Base-by-base conservation (phyloP, 2,329 filamentous ascomycete genomes). In the Davidsoniella australis region DNA sequence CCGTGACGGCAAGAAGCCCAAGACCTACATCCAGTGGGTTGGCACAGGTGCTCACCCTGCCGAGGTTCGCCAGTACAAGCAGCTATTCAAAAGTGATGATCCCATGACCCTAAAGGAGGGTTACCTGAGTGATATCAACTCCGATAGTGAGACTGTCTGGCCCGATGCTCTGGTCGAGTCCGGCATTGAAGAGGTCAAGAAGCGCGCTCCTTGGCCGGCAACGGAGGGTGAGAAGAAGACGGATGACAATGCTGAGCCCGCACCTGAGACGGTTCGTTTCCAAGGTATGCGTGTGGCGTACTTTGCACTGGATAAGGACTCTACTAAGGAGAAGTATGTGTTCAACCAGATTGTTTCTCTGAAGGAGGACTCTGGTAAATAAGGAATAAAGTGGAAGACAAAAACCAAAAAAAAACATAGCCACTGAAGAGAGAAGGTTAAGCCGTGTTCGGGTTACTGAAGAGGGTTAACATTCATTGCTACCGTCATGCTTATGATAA, bases 11-110 rank as follows among this genome's bases (percentile, higher is more conserved):
- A 78, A 80, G 59, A 75, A 78, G 57, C 77, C 82, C 40, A 89
- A 93, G 67, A 80, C 86, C 1, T 85, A 78, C 60, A 94, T 95
- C 61, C 87, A 94, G 61, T 95, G 89, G 89, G 84, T 94, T 5
- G 60, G 50, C 4, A 76, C 78, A 38, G 80, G 76, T 1, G 74
- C 80, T 0, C 71, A 71, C 12, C 77, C 78, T 56, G 80, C 81
- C 10, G 82, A 88, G 63, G 83, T 78, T 40, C 82, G 88, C 52
- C 71, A 91, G 44, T 81, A 91, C 66, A 84, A 86, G 61, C 70
- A 78, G 2, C 73, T 96, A 0, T 95, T 95, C 75, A 87, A 86
- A 63, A 85, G 81, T 3, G 80, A 88, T 44, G 82, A 91, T 58
- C 88, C 89, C 2, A 79, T 81, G 38, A 75, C 79, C 9, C 79